phyloP scores from a whole-genome alignment of 2,329 filamentous ascomycete species.

The Penicillium oxalicum region DNA sequence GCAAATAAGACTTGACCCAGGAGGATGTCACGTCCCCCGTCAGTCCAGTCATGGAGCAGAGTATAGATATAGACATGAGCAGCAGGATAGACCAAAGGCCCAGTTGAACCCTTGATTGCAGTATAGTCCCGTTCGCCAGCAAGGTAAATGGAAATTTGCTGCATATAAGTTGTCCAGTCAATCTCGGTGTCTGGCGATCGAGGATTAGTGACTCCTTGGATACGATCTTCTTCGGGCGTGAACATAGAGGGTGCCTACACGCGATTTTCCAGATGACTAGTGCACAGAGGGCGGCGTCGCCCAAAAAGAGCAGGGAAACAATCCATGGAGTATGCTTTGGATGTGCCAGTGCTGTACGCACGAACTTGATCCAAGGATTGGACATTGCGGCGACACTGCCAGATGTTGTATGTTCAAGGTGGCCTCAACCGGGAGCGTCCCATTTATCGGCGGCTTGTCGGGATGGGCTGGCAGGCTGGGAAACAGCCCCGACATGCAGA shows the following conservation, averaged over 20 bases:
- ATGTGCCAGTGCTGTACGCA: slow-evolving; percentile 45
- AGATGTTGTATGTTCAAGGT: slow-evolving; percentile 15
- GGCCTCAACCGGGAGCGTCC: slow-evolving; percentile 15
- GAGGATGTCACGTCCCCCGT: slow-evolving; percentile 67
- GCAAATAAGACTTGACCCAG: slow-evolving; percentile 81
- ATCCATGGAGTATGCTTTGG: slow-evolving; percentile 58
- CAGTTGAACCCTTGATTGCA: slow-evolving; percentile 78
- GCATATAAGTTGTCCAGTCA: slow-evolving; percentile 96
- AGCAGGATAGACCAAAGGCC: slow-evolving; percentile 90
- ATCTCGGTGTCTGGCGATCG: slow-evolving; percentile 77
- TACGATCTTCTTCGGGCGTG: slow-evolving; percentile 1
- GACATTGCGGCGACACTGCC: slow-evolving; percentile 26
- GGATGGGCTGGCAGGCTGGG: background rate
- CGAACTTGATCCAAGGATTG: slow-evolving; percentile 20
- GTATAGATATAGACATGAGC: slow-evolving; percentile 90
- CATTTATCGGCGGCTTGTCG: background rate
- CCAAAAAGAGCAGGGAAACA: slow-evolving; percentile 58
- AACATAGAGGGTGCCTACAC: slow-evolving; percentile 53
- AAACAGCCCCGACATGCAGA: too few relatives aligned
- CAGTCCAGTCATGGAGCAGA: slow-evolving; percentile 69
- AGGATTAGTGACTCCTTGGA: slow-evolving; percentile 9
- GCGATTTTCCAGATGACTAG: slow-evolving; percentile 75
- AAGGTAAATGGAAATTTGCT: slow-evolving; percentile 75
- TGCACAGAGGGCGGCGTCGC: slow-evolving; percentile 66
- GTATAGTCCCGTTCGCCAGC: slow-evolving; percentile 84